Evolutionary conservation across 768 basidiomycete species (phyloP).

Genomic region (Tricholoma furcatifolium): DNA sequence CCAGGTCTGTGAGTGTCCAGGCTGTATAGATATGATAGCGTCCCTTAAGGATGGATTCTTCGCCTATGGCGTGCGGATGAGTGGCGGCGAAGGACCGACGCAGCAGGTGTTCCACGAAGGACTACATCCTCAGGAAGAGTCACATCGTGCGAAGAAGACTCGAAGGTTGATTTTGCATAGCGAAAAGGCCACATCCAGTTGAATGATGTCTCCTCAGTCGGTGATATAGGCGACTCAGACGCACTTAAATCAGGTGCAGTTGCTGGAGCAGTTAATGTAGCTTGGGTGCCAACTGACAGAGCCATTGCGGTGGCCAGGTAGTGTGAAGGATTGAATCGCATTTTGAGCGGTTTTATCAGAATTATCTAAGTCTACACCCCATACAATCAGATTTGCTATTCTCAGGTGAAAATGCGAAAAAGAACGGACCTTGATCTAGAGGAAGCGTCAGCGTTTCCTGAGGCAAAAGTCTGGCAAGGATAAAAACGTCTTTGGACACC

Average conservation of each 20-base stretch:
- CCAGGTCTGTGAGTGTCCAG: background rate
- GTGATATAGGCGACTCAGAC: background rate
- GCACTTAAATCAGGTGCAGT: background rate
- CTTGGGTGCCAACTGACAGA: constrained; percentile 6
- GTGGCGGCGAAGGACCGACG: constrained; percentile 14
- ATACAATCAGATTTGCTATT: background rate
- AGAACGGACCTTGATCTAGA: no score
- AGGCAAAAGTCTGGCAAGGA: background rate
- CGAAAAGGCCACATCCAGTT: constrained; percentile 14
- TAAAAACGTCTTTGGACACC: background rate
- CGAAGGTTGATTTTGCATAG: background rate
- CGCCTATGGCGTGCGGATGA: constrained; percentile 16
- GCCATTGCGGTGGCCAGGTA: constrained; percentile 10
- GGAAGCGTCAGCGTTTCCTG: constrained; percentile 5
- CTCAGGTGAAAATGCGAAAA: no score
- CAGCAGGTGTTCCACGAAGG: constrained; percentile 11
- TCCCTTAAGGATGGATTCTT: constrained; percentile 17
- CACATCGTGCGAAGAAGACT: background rate
- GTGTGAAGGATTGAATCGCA: constrained; percentile 11
- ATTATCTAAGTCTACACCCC: background rate
- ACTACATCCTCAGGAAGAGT: constrained; percentile 2
- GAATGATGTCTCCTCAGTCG: background rate
- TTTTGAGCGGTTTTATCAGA: background rate
- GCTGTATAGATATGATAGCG: background rate
- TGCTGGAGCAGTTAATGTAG: constrained; percentile 2